Evolutionary conservation across 305 asterid species (phyloP), one percentile per base, ranked within the genome.

Genomic region (Ilex paraguariensis): DNA sequence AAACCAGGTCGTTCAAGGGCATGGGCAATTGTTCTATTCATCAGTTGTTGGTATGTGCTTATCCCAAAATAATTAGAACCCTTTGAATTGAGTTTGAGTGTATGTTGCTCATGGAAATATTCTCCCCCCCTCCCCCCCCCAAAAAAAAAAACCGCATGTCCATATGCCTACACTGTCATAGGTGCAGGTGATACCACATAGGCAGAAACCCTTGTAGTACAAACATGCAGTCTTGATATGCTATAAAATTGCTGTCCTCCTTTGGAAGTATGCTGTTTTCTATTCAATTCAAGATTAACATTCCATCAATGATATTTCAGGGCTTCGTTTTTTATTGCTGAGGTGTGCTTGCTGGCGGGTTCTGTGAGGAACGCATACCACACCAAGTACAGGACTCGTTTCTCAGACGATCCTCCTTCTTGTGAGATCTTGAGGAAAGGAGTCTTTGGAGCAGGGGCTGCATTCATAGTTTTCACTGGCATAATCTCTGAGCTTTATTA

Each of bases 381-480:
- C 42, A 91, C 95, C 16, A 86, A 80, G 72, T 86, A 91, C 75
- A 71, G 86, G 63, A 74, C 91, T 21, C 52, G 61, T 64, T 7
- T 85, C 39, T 57, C 83, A 0, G 66, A 70, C 2, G 16, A 80
- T 12, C 88, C 93, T 56, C 95, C 83, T 13, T 78, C 95, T 5
- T 91, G 97, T 52, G 96, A 84, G 80, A 82, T 76, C 13, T 74
- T 91, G 82, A 78, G 97, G 12, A 84, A 77, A 82, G 97, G 97
- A 59, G 84, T 88, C 46, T 88, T 91, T 59, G 97, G 91, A 28
- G 95, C 94, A 5, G 95, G 84, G 16, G 96, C 97, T 39, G 97
- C 96, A 13, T 86, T 86, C 66, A 66, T 87, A 11, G 77, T 88
- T 62, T 78, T 88, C 63, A 91, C 97, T 0, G 89, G 91, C 57